phyloP scores from a whole-genome alignment of 177 flowering plant genomes.

The Vitis hybrid region DNA sequence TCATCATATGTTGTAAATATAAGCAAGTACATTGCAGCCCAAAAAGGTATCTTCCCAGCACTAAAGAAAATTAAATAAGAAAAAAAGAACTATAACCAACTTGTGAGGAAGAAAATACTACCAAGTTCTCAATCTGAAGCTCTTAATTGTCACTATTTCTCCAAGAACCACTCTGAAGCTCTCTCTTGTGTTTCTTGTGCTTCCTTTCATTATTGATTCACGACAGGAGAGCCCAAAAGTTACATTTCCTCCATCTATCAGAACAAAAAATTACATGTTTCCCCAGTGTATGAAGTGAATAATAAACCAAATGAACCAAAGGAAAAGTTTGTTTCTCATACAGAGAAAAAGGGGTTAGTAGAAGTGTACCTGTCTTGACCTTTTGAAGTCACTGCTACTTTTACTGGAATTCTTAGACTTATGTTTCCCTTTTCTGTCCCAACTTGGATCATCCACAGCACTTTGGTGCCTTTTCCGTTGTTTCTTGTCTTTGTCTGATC shows the following conservation, averaged over 20 bases:
- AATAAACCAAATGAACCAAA: background rate
- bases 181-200: conserved; percentile 76
- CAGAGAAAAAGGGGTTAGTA: background rate
- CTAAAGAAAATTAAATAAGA: too few relatives aligned
- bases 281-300: background rate
- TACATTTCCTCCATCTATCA: conserved; percentile 35
- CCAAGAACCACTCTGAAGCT: conserved; percentile 59
- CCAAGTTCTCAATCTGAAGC: conserved; percentile 74
- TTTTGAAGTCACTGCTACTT: conserved; percentile 65
- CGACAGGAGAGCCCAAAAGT: conserved; percentile 27
- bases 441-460: conserved; percentile 40
- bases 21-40: too few relatives aligned
- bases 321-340: background rate
- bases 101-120: conserved; percentile 20
- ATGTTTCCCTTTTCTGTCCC: conserved; percentile 60
- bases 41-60: too few relatives aligned
- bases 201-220: conserved; percentile 67
- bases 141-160: conserved; percentile 44
- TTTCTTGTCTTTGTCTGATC: conserved; percentile 55
- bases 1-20: too few relatives aligned
- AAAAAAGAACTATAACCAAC: background rate
- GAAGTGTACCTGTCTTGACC: conserved; percentile 58
- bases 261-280: background rate
- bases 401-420: conserved; percentile 56
- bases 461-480: conserved; percentile 73